Base-by-base conservation (phyloP, 208 protist genomes). In the Acanthamoeba healyi region DNA sequence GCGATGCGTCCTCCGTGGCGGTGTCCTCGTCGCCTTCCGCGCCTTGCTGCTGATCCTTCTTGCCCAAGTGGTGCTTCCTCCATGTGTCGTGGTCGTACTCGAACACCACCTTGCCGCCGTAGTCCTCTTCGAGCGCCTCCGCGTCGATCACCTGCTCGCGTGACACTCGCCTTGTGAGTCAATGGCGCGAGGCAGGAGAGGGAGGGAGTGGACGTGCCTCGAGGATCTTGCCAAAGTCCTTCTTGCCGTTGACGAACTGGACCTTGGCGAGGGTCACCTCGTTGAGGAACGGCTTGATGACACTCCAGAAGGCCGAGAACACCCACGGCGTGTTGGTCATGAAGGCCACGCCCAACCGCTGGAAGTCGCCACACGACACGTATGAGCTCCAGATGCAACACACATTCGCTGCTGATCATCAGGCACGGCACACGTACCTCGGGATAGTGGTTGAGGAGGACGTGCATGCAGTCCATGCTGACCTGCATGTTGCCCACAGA, bases 291-390 rank as follows among this genome's bases (percentile, higher is more conserved):
- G 84, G 84, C 84, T 91, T 91, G 84, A 91, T 91, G 5, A 65
- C 49, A 22, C 54, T 44, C 84, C 84, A 91, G 38, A 91, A 91
- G 34, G 84, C 84, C 56, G 49, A 74, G 32, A 91, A 91, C 29
- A 91, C 58, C 84, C 84, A 91, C 14, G 84, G 84, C 84, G 84
- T 91, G 84, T 91, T 91, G 56, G 58, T 91, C 56, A 91, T 65
- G 84, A 91, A 91, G 29, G 56, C 49, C 84, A 91, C 56, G 36
- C 56, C 84, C 56, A 91, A 34, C 14, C 84, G 49, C 84, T 86
- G 40, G n/a, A 58, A n/a, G n/a, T n/a, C 54, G 46, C 14, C 49
- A 54, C 46, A 51, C 46, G 44, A 51, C 46, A 51, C 46, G n/a
- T n/a, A n/a, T n/a, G n/a, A n/a, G n/a, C n/a, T n/a, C n/a, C n/a